Evolutionary conservation across 441 rosid genomes (phyloP).

Genomic region (Heliophila coronopifolia): DNA sequence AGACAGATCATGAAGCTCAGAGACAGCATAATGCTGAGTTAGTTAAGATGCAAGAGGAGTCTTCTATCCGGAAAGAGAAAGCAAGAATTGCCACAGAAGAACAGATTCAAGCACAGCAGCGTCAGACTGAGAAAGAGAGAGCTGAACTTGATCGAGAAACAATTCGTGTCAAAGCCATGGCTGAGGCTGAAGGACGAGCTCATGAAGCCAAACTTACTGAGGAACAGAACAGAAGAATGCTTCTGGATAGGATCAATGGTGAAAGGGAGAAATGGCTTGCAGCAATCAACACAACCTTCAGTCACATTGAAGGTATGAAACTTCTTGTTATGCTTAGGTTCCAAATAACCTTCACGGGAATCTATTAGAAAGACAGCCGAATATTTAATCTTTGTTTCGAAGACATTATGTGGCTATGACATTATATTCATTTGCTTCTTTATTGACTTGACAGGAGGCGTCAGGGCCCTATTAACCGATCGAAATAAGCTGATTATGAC

Average conservation of each 20-base stretch:
- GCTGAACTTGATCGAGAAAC: slow-evolving; percentile 99
- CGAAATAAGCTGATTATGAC: slow-evolving; percentile 87
- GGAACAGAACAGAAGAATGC: slow-evolving; percentile 83
- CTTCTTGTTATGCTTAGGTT: too few relatives aligned
- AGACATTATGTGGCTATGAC: too few relatives aligned
- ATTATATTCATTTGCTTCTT: too few relatives aligned
- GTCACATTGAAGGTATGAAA: slow-evolving; percentile 82
- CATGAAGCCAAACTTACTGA: slow-evolving; percentile 95
- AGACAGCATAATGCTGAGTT: slow-evolving; percentile 89
- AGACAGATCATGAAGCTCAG: slow-evolving; percentile 87
- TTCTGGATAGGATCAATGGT: slow-evolving; percentile 89
- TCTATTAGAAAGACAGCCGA: too few relatives aligned
- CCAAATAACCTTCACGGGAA: too few relatives aligned
- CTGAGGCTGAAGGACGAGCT: slow-evolving; percentile 98
- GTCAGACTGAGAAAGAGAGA: slow-evolving; percentile 91
- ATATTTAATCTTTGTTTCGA: too few relatives aligned
- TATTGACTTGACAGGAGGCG: slow-evolving; percentile 85
- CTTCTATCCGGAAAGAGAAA: slow-evolving; percentile 84
- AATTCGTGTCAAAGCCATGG: slow-evolving; percentile 79
- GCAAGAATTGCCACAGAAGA: slow-evolving; percentile 93
- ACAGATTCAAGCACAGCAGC: slow-evolving; percentile 86
- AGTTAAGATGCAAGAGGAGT: slow-evolving; percentile 89
- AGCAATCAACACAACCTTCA: slow-evolving; percentile 90
- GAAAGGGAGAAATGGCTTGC: slow-evolving; percentile 98
- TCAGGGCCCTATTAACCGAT: slow-evolving; percentile 83